Percentiles rank a stretch among this genome's conserved stretches.
Evolutionary conservation across 345 rosid species (phyloP).

Genomic region (Zanthoxylum bungeanum): DNA sequence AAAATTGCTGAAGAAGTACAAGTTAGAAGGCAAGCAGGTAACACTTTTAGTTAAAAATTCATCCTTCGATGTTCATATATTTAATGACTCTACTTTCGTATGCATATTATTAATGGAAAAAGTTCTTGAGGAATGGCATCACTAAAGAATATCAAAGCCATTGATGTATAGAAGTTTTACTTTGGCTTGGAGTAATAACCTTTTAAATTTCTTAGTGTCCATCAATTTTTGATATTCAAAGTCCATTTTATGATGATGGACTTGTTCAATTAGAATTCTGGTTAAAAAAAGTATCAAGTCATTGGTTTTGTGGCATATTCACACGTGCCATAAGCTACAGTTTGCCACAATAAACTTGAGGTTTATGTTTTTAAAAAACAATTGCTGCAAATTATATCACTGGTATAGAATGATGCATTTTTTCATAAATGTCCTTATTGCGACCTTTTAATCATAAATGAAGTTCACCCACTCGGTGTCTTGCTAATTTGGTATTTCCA

Average conservation of each 20-base stretch:
- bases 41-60: not conserved
- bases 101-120: not conserved
- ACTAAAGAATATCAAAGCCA: not conserved
- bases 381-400: not conserved
- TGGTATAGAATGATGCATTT: not conserved
- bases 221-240: not conserved
- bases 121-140: slow-evolving; percentile 1
- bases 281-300: not conserved
- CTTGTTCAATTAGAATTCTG: not conserved
- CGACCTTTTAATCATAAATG: not conserved
- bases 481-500: not conserved
- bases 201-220: not conserved
- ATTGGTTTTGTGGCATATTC: not conserved
- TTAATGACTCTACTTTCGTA: not conserved
- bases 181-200: not conserved
- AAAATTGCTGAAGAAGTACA: slow-evolving; percentile 26
- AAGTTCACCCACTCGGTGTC: not conserved
- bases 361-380: not conserved
- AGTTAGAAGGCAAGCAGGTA: slow-evolving; percentile 35
- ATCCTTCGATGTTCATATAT: not conserved
- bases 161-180: not conserved
- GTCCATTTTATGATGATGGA: not conserved
- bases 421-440: not conserved
- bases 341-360: not conserved
- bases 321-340: not conserved